Percentiles rank a stretch among this genome's conserved stretches.
Conservation (phyloP, 2,329 filamentous ascomycete genomes). For the Sordariomycetes sp. region DNA sequence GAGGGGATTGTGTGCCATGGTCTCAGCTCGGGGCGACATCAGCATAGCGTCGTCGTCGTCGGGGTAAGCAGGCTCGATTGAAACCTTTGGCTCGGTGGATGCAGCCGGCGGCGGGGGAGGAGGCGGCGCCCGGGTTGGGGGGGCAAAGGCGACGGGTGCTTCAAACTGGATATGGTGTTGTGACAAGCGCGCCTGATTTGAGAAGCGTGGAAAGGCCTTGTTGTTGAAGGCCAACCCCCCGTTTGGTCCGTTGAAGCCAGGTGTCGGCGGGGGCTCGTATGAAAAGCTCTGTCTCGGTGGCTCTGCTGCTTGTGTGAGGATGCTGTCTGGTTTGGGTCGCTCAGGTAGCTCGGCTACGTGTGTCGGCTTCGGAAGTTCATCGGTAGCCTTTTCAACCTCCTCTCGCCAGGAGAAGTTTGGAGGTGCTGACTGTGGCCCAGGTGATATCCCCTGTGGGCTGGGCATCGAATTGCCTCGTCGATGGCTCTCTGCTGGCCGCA, state of each 20-base stretch:
- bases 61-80: conserved; percentile 19
- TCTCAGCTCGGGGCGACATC: conserved; percentile 63
- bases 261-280: conserved; percentile 28
- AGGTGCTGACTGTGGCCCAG: conserved; percentile 59
- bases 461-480: conserved; percentile 45
- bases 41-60: conserved; percentile 48
- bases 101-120: conserved; percentile 8
- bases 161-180: not conserved
- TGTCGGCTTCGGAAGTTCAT: conserved; percentile 9
- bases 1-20: conserved; percentile 63
- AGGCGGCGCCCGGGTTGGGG: conserved; percentile 8
- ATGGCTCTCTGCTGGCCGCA: conserved; percentile 14
- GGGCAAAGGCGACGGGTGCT: conserved; percentile 4
- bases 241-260: conserved; percentile 31
- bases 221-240: conserved; percentile 33
- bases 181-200: conserved; percentile 6
- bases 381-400: conserved; percentile 20
- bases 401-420: conserved; percentile 52
- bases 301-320: no score
- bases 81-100: conserved; percentile 8
- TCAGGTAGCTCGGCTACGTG: conserved; percentile 15
- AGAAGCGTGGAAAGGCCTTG: conserved; percentile 18
- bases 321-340: conserved; percentile 19
- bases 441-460: conserved; percentile 39
- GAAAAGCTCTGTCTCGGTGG: conserved; percentile 7